A percentile compares a stretch with the other conserved stretches of the same genome.
These are phyloP conservation scores for Danielia oregonensis DNA, from an alignment of 805 yeast species.

Conservation along the genomic window DNA sequence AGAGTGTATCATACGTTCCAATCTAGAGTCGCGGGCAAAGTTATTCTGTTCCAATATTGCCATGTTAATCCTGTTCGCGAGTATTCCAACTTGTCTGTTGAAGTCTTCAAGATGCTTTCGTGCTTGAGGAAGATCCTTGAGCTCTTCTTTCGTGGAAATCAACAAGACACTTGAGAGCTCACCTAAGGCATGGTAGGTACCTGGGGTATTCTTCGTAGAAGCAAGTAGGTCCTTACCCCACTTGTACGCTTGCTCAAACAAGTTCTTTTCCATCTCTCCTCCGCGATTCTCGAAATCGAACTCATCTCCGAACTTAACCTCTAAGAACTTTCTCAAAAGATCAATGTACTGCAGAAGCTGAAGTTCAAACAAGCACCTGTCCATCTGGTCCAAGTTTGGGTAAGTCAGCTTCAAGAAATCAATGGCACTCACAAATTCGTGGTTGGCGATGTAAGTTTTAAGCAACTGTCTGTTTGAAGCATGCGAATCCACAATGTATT, in stretches of 20 bases:
- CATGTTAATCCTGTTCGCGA: constrained; percentile 21
- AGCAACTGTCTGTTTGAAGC: constrained; percentile 3
- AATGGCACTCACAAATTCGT: constrained; percentile 7
- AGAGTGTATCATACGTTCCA: constrained; percentile 28
- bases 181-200: constrained; percentile 1
- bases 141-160: constrained; percentile 3
- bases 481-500: constrained; percentile 1
- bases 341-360: constrained; percentile 22
- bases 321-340: constrained; percentile 20
- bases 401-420: constrained; percentile 5
- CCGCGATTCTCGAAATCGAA: constrained; percentile 14
- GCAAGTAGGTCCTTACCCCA: constrained; percentile 11
- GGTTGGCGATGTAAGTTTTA: constrained; percentile 3
- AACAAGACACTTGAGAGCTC: constrained; percentile 12
- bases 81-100: constrained; percentile 17
- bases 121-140: constrained; percentile 8
- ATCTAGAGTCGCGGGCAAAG: constrained; percentile 23
- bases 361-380: constrained; percentile 22
- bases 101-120: constrained; percentile 17
- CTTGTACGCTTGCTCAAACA: constrained; percentile 17
- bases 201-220: not conserved
- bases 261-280: constrained; percentile 6
- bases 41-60: constrained; percentile 23
- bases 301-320: constrained; percentile 15
- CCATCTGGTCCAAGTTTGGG: constrained; percentile 1